Evolutionary conservation across 495 filamentous ascomycete genomes (phyloP).

Genomic region (Aspergillus sclerotiicarbonarius): DNA sequence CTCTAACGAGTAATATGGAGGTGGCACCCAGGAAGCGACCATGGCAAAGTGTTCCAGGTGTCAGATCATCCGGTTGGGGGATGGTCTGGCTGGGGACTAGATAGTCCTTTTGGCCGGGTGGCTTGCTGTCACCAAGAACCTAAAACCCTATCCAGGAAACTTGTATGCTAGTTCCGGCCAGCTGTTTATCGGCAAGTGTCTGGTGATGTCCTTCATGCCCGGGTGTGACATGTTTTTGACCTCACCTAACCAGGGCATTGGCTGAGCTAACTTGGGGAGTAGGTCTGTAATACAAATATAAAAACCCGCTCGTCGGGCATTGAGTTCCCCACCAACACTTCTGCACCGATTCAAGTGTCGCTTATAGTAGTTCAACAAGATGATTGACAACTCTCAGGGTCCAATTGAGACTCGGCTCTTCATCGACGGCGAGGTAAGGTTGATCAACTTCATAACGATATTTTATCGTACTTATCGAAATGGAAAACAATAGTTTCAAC

Average conservation of each 20-base stretch:
- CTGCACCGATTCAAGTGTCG: background rate
- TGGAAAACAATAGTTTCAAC: conserved; percentile 34
- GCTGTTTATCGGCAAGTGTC: too few species aligned
- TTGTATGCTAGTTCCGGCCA: too few species aligned
- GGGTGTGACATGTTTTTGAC: background rate
- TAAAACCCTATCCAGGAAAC: too few species aligned
- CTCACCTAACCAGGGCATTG: background rate
- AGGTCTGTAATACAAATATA: too few species aligned
- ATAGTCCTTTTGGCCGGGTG: too few species aligned
- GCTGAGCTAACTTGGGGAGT: background rate
- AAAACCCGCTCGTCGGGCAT: background rate
- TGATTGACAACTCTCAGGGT: conserved; percentile 8
- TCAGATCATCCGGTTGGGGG: too few species aligned
- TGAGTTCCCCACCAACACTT: background rate
- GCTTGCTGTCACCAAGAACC: too few species aligned
- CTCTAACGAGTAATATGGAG: background rate
- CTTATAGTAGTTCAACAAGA: background rate
- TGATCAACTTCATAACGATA: background rate
- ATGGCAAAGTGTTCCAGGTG: background rate
- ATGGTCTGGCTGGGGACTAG: too few species aligned
- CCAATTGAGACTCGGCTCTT: conserved; percentile 41
- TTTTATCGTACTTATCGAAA: background rate
- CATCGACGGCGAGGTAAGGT: conserved; percentile 47
- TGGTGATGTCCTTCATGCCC: too few species aligned
- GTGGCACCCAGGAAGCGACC: background rate